Percentiles rank a stretch among this genome's conserved stretches.
Evolutionary conservation across 768 basidiomycete genomes (phyloP).

Genomic region (Phylloporus sp.): DNA sequence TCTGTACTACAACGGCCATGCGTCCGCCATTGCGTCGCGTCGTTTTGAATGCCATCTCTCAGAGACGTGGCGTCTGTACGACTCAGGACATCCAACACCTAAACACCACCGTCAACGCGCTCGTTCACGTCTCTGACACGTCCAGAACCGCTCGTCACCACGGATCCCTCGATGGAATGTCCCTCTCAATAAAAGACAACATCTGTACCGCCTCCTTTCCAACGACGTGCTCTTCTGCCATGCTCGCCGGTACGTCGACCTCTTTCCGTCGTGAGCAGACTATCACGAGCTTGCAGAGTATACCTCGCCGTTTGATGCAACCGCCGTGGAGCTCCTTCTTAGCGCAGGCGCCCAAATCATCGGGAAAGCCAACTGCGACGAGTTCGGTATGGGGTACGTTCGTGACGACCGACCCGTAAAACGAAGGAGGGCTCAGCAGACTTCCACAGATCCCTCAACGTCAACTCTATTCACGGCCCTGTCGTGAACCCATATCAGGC

Average conservation of each 20-base stretch:
- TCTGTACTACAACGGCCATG: not conserved
- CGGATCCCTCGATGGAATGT: slow-evolving; percentile 36
- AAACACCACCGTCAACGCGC: slow-evolving; percentile 50
- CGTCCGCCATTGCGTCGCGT: not conserved
- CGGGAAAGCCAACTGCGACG: slow-evolving; percentile 94
- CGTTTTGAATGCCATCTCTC: not conserved
- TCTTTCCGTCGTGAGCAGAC: not conserved
- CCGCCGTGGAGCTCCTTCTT: slow-evolving; percentile 63
- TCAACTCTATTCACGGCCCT: slow-evolving; percentile 67
- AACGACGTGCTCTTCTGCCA: slow-evolving; percentile 74
- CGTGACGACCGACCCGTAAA: not conserved
- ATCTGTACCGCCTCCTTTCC: slow-evolving; percentile 65
- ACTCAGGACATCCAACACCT: slow-evolving; percentile 3
- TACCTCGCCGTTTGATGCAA: slow-evolving; percentile 79
- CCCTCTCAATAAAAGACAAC: slow-evolving; percentile 81
- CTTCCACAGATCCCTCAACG: slow-evolving; percentile 62
- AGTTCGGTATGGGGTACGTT: slow-evolving; percentile 95
- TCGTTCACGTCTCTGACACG: slow-evolving; percentile 41
- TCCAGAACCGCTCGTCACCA: slow-evolving; percentile 7
- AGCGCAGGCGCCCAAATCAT: slow-evolving; percentile 61
- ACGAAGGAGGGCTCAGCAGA: not conserved
- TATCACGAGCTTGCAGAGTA: slow-evolving; percentile 47
- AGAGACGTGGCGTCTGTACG: slow-evolving; percentile 8
- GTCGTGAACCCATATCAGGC: slow-evolving; percentile 69
- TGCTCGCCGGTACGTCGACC: slow-evolving; percentile 53